Evolutionary conservation across 2,329 filamentous ascomycete species (phyloP), one percentile per base, ranked within the genome.

Genomic region (Penicillium crustosum): DNA sequence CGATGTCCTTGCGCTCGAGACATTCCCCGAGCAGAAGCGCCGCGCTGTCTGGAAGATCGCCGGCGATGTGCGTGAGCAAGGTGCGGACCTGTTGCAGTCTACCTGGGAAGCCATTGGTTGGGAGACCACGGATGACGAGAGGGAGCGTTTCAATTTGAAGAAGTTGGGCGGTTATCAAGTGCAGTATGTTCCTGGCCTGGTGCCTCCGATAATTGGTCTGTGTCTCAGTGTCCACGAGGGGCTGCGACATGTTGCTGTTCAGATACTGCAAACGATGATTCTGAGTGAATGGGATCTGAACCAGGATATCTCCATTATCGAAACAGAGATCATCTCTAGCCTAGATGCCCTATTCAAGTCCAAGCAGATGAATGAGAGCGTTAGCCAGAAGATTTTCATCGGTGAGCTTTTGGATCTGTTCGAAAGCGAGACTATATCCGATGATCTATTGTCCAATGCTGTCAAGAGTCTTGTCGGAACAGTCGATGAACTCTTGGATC

Each of bases 31-130:
- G 73, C 94, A 99, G 77, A 99, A 97, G 78, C 83, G 94, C 45
- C 83, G 94, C 55, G 93, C 94, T 0, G 93, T 97, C 1, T 99
- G 95, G 94, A 99, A 97, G 78, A 97, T 99, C 71, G 94, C 93
- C 4, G 94, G 94, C 6, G 95, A 99, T 76, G 91, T 99, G 50
- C 85, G 94, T 55, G 93, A 97, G 73, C 85, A 91, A 63, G 94
- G 95, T 17, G 93, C 94, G 4, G 90, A 93, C 50, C 81, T 99
- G 9, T 79, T 99, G 35, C 86, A 89, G 60, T 84, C 86, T 29
- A 93, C 89, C 6, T 99, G 94, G 94, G 91, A 96, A 70, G 90
- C 92, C 19, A 95, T 99, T 61, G 94, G 95, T 13, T 99, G 94
- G 94, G 93, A 99, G 67, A 91, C 91, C 0, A 90, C 84, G 33